Percentiles rank a stretch among this genome's conserved stretches.
Evolutionary conservation across 75 land plant species (phyloP).

Genomic region (Isoetes taiwanensis): DNA sequence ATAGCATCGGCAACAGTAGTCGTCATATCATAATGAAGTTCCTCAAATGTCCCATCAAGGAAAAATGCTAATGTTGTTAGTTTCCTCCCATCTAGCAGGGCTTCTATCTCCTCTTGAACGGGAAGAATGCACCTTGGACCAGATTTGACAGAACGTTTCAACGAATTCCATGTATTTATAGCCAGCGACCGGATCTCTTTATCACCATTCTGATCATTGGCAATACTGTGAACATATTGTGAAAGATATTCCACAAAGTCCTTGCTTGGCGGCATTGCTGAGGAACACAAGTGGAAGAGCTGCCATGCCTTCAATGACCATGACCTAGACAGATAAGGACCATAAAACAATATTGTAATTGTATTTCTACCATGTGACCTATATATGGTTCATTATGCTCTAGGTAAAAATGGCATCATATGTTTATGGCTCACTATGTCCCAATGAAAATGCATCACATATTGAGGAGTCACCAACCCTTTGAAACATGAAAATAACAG

Average conservation of each 20-base stretch:
- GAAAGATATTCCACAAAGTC: constrained; percentile 80
- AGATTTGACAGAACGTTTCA: constrained; percentile 80
- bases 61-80: constrained; percentile 89
- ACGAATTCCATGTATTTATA: constrained; percentile 70
- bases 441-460: too few relatives aligned
- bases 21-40: constrained; percentile 81
- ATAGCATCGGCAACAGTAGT: constrained; percentile 95
- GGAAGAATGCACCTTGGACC: constrained; percentile 81
- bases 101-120: constrained; percentile 88
- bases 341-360: too few relatives aligned
- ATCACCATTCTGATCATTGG: constrained; percentile 41
- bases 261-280: constrained; percentile 94
- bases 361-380: too few relatives aligned
- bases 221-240: constrained; percentile 82
- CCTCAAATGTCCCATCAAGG: constrained; percentile 95
- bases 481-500: too few relatives aligned
- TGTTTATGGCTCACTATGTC: too few relatives aligned
- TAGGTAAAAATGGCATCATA: too few relatives aligned
- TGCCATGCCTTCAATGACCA: constrained; percentile 77
- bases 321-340: constrained; percentile 32
- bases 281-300: constrained; percentile 74
- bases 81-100: constrained; percentile 56
- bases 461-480: too few relatives aligned
- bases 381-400: too few relatives aligned
- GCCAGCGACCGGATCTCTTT: constrained; percentile 55